phyloP scores from a whole-genome alignment of 164 flowering plant genomes.

The Umbilicus rupestris region DNA sequence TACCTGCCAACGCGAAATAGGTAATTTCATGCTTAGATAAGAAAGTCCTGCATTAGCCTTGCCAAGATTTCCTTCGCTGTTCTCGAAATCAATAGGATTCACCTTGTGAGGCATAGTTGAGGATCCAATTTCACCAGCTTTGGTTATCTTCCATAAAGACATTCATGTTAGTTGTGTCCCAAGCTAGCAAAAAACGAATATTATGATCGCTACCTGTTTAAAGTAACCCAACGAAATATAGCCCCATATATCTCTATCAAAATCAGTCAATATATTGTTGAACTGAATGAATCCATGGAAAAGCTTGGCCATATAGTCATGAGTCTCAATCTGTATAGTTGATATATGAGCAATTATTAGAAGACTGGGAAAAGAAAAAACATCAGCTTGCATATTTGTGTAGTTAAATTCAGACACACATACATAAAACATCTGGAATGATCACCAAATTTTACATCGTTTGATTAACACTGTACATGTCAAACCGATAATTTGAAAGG shows the following conservation, averaged over 20 bases:
- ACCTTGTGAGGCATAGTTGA: slow-evolving; percentile 99
- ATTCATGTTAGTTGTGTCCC: too few relatives aligned
- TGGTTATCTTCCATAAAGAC: slow-evolving; percentile 56
- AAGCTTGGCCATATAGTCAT: slow-evolving; percentile 90
- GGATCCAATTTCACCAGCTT: slow-evolving; percentile 97
- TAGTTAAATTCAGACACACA: too few relatives aligned
- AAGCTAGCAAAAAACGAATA: background rate
- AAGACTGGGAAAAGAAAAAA: background rate
- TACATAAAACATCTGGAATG: too few relatives aligned
- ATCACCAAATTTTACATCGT: too few relatives aligned
- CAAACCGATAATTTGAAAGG: too few relatives aligned
- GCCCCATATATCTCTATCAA: slow-evolving; percentile 85
- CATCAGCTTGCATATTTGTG: too few relatives aligned
- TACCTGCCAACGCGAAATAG: slow-evolving; percentile 96
- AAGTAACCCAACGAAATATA: slow-evolving; percentile 78
- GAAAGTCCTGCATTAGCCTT: slow-evolving; percentile 57
- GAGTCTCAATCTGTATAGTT: slow-evolving; percentile 78
- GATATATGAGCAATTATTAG: background rate
- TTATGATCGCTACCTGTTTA: slow-evolving; percentile 58
- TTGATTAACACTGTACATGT: too few relatives aligned
- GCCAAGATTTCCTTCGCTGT: slow-evolving; percentile 95
- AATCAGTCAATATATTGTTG: slow-evolving; percentile 77
- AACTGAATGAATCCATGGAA: slow-evolving; percentile 57
- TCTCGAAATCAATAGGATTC: slow-evolving; percentile 97
- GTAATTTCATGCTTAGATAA: slow-evolving; percentile 70